Evolutionary conservation across 768 basidiomycete species (phyloP), one percentile per base, ranked within the genome.

Genomic region (Chiua virens): DNA sequence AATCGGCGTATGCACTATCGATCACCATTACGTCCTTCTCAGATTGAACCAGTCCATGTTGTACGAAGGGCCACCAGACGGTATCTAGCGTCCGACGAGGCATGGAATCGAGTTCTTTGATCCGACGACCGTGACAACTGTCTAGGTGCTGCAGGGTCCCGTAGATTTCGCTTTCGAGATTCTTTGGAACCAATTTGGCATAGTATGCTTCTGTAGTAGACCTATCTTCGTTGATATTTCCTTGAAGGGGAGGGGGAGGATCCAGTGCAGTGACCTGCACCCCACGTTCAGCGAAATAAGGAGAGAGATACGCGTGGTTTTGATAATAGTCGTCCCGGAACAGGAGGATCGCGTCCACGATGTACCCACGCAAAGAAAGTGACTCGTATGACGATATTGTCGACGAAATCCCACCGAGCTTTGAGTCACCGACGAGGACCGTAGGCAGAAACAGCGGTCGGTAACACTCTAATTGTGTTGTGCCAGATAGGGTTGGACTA

Each of bases 51-150:
- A 84, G 74, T 0, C 81, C 82, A 56, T 98, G 96, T 64, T 98
- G 96, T 2, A 93, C 92, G 64, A 98, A 98, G 0, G 96, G 96
- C 92, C 94, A 98, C 96, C 96, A 98, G 40, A 97, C 76, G 2
- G 77, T 77, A 47, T 92, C 78, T 39, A 89, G 73, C 1, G 93
- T 86, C 34, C 94, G 80, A 10, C 73, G 73, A 4, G 92, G 82
- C 84, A 96, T 92, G 1, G 86, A 79, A 43, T 84, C 79, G 8
- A 98, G 79, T 38, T 88, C 82, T 11, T 76, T 64, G n/a, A 97
- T 67, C 7, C 96, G 79, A n/a, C 66, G 59, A 0, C 63, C 54
- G 67, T 98, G 95, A 32, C 78, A 73, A 9, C 64, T 53, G 57
- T 92, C 84, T 22, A 98, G 71, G 58, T 83, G 76, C 5, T 73